phyloP scores from a whole-genome alignment of 2,329 filamentous ascomycete genomes.

The Colletotrichum liriopes region DNA sequence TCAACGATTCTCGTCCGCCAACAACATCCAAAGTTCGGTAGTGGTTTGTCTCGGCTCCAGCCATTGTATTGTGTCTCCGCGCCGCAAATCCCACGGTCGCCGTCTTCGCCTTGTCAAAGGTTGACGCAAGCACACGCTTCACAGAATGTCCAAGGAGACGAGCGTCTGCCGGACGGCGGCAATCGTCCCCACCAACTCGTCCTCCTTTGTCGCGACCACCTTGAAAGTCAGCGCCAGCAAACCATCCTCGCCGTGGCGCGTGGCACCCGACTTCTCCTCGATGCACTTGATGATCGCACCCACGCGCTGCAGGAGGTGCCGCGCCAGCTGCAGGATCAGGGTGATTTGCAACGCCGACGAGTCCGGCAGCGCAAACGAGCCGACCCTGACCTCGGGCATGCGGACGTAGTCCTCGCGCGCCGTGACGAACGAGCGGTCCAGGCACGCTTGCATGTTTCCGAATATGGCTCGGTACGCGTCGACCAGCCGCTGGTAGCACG shows the following conservation, averaged over 20 bases:
- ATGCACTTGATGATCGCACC: rapidly evolving
- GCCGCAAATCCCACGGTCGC: too few relatives aligned
- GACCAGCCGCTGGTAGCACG: too few relatives aligned
- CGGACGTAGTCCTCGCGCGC: not conserved
- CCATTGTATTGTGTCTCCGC: too few relatives aligned
- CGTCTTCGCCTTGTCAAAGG: too few relatives aligned
- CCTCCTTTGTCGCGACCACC: not conserved
- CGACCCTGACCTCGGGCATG: not conserved
- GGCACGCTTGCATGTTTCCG: too few relatives aligned
- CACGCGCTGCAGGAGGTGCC: not conserved
- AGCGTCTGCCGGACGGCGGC: not conserved
- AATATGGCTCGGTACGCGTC: not conserved
- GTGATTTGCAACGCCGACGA: not conserved
- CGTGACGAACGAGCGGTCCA: not conserved
- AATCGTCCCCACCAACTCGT: not conserved
- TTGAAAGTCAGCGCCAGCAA: not conserved
- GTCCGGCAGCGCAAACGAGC: not conserved
- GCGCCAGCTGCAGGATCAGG: not conserved
- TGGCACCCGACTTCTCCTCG: not conserved
- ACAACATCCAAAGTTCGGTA: too few relatives aligned
- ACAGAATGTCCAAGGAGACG: not conserved
- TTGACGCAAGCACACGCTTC: too few relatives aligned
- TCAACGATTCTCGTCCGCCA: too few relatives aligned
- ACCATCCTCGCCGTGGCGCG: not conserved
- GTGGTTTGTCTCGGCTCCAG: too few relatives aligned